Conservation (phyloP, 345 rosid genomes). For the Salix koriyanagi region DNA sequence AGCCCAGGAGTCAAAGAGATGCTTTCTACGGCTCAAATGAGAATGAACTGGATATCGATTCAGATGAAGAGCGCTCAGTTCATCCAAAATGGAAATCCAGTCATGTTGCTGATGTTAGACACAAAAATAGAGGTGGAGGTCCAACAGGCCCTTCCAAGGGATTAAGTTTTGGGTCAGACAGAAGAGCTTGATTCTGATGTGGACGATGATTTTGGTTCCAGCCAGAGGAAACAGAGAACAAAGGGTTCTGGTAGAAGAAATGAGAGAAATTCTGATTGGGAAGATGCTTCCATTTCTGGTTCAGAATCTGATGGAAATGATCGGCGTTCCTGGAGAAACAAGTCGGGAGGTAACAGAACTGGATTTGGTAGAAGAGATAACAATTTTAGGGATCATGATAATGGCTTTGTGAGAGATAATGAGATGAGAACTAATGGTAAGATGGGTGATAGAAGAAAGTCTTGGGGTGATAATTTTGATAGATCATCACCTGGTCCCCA, state of each 20-base stretch:
- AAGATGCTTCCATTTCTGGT: constrained; percentile 38
- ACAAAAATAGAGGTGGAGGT: constrained; percentile 26
- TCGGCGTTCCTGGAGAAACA: constrained; percentile 21
- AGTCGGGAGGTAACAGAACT: constrained; percentile 24
- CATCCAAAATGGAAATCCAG: constrained; percentile 71
- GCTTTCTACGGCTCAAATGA: constrained; percentile 41
- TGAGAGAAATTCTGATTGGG: constrained; percentile 30
- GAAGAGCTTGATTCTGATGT: constrained; percentile 57
- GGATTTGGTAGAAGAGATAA: constrained; percentile 28
- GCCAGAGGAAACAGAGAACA: constrained; percentile 25
- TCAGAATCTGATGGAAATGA: constrained; percentile 41
- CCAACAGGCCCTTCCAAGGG: constrained; percentile 37
- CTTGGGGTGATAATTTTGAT: constrained; percentile 18
- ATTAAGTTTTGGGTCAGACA: constrained; percentile 65
- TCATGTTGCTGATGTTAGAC: constrained; percentile 51
- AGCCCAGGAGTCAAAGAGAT: constrained; percentile 20
- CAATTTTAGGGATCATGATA: constrained; percentile 21
- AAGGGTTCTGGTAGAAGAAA: constrained; percentile 26
- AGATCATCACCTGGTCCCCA: constrained; percentile 25
- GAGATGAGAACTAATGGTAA: constrained; percentile 24
- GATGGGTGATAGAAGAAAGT: constrained; percentile 31
- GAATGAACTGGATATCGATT: constrained; percentile 48
- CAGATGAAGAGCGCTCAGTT: constrained; percentile 53
- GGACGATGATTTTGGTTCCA: constrained; percentile 39
- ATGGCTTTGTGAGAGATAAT: constrained; percentile 20